These are phyloP conservation scores for Sesbania bispinosa DNA, from an alignment of 306 rosid species.

Conservation along the genomic window DNA sequence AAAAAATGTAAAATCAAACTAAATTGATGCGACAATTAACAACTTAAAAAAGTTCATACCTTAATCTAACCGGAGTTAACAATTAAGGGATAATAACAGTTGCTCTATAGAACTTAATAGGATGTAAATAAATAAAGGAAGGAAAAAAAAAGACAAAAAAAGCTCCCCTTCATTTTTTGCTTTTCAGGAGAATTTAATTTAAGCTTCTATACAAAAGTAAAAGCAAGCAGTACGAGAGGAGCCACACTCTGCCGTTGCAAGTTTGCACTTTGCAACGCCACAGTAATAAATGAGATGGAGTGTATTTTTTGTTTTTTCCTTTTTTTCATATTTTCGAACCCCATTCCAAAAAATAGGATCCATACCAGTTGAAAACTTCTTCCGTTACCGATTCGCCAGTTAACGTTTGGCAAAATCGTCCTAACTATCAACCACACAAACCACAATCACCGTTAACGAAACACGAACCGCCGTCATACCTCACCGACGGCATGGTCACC, in stretches of 20 bases:
- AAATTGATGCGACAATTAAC: background rate
- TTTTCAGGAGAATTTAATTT: background rate
- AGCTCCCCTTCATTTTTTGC: constrained; percentile 6
- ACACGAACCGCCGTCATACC: constrained; percentile 41
- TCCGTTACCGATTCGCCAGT: constrained; percentile 28
- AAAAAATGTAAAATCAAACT: background rate
- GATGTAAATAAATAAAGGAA: background rate
- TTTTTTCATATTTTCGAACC: constrained; percentile 11
- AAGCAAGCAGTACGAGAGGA: background rate
- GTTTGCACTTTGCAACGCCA: constrained; percentile 13
- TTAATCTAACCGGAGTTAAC: constrained; percentile 28
- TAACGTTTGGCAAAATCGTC: background rate
- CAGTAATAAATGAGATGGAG: constrained; percentile 15
- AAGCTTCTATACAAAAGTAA: background rate
- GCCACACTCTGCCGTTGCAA: background rate
- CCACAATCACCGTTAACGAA: constrained; percentile 24
- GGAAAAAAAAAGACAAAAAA: background rate
- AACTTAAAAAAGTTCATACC: background rate
- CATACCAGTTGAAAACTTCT: constrained; percentile 1
- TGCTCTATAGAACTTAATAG: constrained; percentile 4
- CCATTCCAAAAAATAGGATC: background rate
- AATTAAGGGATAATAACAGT: constrained; percentile 7
- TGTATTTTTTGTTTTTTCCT: background rate
- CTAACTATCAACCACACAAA: constrained; percentile 39
- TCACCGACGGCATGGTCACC: constrained; percentile 37